phyloP scores from a whole-genome alignment of 164 flowering plant genomes.

The Vitis amurensis region DNA sequence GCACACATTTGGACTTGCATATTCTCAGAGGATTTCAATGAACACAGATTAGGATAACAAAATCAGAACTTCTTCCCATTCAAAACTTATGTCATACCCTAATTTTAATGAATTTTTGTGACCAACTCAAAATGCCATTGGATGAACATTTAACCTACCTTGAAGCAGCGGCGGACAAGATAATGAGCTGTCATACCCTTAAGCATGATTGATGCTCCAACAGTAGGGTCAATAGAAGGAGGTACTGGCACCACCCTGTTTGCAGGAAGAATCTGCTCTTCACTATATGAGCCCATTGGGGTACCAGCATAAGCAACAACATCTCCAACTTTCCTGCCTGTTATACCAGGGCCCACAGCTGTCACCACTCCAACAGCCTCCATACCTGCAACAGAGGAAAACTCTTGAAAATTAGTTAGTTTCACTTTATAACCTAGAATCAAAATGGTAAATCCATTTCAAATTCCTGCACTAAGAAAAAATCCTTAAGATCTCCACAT shows the following conservation, averaged over 20 bases:
- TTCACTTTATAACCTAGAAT: too few relatives aligned
- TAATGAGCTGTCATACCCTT: conserved; percentile 88
- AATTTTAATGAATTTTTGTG: not conserved
- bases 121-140: not conserved
- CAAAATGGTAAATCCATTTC: not conserved
- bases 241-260: conserved; percentile 71
- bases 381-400: conserved; percentile 41
- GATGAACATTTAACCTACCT: conserved; percentile 35
- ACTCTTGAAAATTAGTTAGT: too few relatives aligned
- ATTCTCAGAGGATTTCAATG: too few relatives aligned
- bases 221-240: conserved; percentile 55
- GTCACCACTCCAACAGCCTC: conserved; percentile 84
- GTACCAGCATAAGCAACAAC: conserved; percentile 71
- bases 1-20: too few relatives aligned
- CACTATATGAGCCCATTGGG: conserved; percentile 79
- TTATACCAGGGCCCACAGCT: conserved; percentile 86
- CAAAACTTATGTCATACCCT: not conserved
- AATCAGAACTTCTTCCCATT: not conserved
- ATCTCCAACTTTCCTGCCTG: conserved; percentile 77
- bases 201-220: conserved; percentile 67
- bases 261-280: conserved; percentile 89
- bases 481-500: too few relatives aligned
- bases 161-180: conserved; percentile 71
- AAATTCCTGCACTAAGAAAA: not conserved
- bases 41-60: too few relatives aligned